Base-by-base conservation (phyloP, 768 basidiomycete genomes). In the Tulasnella sp. region DNA sequence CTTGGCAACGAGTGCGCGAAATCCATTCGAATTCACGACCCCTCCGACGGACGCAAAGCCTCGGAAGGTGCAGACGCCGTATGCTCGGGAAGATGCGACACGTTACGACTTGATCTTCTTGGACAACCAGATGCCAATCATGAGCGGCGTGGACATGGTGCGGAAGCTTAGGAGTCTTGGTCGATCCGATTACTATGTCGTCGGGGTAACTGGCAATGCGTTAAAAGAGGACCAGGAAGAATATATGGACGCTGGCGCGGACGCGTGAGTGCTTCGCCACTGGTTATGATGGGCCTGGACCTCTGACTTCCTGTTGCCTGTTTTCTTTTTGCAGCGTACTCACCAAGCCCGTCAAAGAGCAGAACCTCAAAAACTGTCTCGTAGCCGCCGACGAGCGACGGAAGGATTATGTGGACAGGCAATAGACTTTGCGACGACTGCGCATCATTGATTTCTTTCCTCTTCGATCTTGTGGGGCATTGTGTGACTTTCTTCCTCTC, bases 181-280 rank as follows among this genome's bases (percentile, higher is more conserved):
- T 7, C 75, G 88, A 62, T 72, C 68, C 19, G 88, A 91, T 66
- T 38, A 38, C 44, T 86, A 91, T 66, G 80, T 92, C n/a, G 85
- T 65, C 34, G 70, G 70, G 3, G 67, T 69, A 15, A 71, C 70
- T 1, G 86, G 76, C 1, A 79, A 79, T 64, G 78, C 78, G 43
- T 70, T 71, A 51, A 70, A 76, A 73, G 66, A 70, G 41, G 86
- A 88, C 68, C 87, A 90, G 71, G 76, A 80, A 49, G 85, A 86
- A 68, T 90, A 87, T 68, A 72, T 84, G 9, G 79, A 79, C 10
- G 86, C 88, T 3, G 87, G 87, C 27, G 86, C 80, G 47, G 83
- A 88, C 72, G 76, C 38, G 64, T 65, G 29, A 45, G 64, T 63
- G 3, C 27, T 47, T 43, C 27, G 42, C 43, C 19, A 13, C 24